phyloP scores from a whole-genome alignment of 371 early-diverging fungal species.

The Apophysomyces sp. region DNA sequence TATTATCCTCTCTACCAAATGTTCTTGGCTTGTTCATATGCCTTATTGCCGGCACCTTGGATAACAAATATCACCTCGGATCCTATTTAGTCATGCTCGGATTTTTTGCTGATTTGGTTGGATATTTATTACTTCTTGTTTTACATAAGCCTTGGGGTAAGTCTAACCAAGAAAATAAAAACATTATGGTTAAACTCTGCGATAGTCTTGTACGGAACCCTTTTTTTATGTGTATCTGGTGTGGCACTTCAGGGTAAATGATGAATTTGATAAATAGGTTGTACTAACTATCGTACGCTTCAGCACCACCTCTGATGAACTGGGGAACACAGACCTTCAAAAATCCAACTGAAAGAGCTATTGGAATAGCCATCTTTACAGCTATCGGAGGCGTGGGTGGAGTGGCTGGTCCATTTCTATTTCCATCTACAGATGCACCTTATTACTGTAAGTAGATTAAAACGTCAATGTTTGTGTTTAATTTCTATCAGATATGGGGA shows the following conservation, averaged over 20 bases:
- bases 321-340: slow-evolving; percentile 25
- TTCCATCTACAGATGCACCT: slow-evolving; percentile 24
- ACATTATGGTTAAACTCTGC: too few relatives aligned
- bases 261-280: slow-evolving; percentile 15
- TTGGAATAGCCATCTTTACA: slow-evolving; percentile 22
- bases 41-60: slow-evolving; percentile 22
- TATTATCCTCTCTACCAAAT: slow-evolving; percentile 32
- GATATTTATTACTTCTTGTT: slow-evolving; percentile 14
- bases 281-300: too few relatives aligned
- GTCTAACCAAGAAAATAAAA: neutral
- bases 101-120: slow-evolving; percentile 18
- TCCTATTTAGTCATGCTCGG: slow-evolving; percentile 18
- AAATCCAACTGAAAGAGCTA: slow-evolving; percentile 25
- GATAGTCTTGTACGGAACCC: slow-evolving; percentile 19
- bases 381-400: slow-evolving; percentile 24
- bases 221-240: slow-evolving; percentile 12
- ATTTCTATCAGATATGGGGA: neutral
- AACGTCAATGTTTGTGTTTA: neutral
- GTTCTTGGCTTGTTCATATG: slow-evolving; percentile 16
- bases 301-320: slow-evolving; percentile 22
- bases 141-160: slow-evolving; percentile 28
- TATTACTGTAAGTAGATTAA: neutral
- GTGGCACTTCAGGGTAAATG: slow-evolving; percentile 21
- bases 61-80: slow-evolving; percentile 15
- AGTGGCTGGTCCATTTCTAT: slow-evolving; percentile 30